Evolutionary conservation across 495 filamentous ascomycete genomes (phyloP).

Genomic region (Parathielavia hyrcaniae): DNA sequence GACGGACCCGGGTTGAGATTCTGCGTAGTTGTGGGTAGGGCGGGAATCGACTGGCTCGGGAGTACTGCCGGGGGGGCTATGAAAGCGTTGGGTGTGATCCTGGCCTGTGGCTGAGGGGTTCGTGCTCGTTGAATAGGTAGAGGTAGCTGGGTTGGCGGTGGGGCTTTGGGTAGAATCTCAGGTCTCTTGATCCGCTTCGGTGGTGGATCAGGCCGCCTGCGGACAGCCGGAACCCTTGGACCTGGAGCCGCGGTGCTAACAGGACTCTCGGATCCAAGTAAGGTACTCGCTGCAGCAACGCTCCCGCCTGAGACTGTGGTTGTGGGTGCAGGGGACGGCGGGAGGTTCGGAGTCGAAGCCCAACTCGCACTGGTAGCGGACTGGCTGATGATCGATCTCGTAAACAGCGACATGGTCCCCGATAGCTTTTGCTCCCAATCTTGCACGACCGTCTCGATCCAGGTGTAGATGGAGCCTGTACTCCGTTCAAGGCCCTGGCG

Average conservation of each 20-base stretch:
- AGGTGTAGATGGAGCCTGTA: conserved; percentile 26
- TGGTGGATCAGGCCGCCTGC: conserved; percentile 16
- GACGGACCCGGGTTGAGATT: conserved; percentile 11
- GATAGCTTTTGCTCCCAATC: conserved; percentile 27
- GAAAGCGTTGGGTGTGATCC: conserved; percentile 3
- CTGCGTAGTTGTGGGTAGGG: conserved; percentile 5
- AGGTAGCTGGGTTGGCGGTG: conserved; percentile 24
- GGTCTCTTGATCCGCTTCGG: conserved; percentile 23
- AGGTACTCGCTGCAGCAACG: not conserved
- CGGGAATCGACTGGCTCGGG: conserved; percentile 16
- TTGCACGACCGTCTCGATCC: conserved; percentile 30
- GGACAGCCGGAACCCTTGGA: not conserved
- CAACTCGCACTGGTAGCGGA: conserved; percentile 17
- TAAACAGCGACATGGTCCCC: conserved; percentile 21
- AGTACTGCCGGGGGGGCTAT: conserved; percentile 7
- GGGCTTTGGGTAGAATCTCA: conserved; percentile 15
- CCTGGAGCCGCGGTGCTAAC: not conserved
- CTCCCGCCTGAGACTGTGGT: conserved; percentile 18
- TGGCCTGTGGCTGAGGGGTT: conserved; percentile 15
- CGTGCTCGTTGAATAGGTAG: conserved; percentile 21
- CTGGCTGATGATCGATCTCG: conserved; percentile 7
- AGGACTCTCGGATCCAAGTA: conserved; percentile 10
- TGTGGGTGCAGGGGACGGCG: conserved; percentile 27
- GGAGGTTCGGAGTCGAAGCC: conserved; percentile 20
- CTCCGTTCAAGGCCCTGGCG: conserved; percentile 28